Base-by-base conservation (phyloP, 768 basidiomycete genomes). In the Lactifluus volemus region DNA sequence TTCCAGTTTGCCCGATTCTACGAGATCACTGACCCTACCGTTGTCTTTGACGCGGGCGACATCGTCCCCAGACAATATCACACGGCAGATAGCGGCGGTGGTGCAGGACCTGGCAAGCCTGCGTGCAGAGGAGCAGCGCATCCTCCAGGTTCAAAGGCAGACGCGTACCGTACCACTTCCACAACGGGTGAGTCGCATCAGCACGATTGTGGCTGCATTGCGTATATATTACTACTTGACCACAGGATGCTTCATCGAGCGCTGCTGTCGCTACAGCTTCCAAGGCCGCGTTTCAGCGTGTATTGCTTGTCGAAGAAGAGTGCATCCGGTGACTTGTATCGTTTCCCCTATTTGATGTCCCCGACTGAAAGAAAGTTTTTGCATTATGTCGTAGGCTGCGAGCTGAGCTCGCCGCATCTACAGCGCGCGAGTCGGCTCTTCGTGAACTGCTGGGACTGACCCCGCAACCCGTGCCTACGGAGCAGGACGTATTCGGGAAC, bases 291-390 rank as follows among this genome's bases (percentile, higher is more conserved):
- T 66, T 66, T 42, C 39, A 32, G 29, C 41, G 32, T 19, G 25
- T 65, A 38, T 52, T 66, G 53, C 49, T 66, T 32, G 36, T 65
- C 5, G 65, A 66, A 30, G 64, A 58, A n/a, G 65, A 66, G 45
- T 66, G 65, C 50, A 65, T 66, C 44, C 41, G 65, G 65, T 66
- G 44, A 47, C 29, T 32, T 41, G 21, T 29, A 11, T n/a, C 19
- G 1, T 14, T 21, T 48, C 41, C 36, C 42, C 11, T 15, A 7
- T 54, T 41, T n/a, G 42, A 17, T n/a, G 2, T 19, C 42, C n/a
- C 25, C 10, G 32, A 48, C 29, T 59, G 17, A 53, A 30, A 25
- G 14, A 17, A 6, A 8, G 30, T 29, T 45, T 34, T 36, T 45
- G 25, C 5, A 19, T 12, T 19, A 48, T 44, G 32, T 47, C 17